Conservation (phyloP, 2,329 filamentous ascomycete genomes). For the Hypoxylon sp. region DNA sequence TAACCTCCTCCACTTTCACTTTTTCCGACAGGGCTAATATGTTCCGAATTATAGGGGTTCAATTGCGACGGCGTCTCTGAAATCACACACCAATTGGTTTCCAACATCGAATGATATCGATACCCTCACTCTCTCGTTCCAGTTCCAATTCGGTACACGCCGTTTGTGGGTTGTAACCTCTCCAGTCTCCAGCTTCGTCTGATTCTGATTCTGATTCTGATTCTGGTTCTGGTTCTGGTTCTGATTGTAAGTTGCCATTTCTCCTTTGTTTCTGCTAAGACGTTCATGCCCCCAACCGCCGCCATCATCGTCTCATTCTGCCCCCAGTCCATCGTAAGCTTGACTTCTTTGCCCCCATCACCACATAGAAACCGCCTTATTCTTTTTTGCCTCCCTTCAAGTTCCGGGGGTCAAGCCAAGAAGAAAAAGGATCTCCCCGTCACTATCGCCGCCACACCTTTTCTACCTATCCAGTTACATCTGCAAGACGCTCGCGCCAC, state of each 20-base stretch:
- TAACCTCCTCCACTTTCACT: conserved; percentile 30
- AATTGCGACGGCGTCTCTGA: conserved; percentile 36
- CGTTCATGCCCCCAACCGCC: conserved; percentile 20
- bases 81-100: conserved; percentile 39
- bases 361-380: not conserved
- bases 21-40: conserved; percentile 42
- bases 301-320: conserved; percentile 35
- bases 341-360: conserved; percentile 1
- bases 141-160: conserved; percentile 25
- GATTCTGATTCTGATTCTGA: too few species aligned
- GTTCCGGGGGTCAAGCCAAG: not conserved
- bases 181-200: conserved; percentile 22
- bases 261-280: conserved; percentile 27
- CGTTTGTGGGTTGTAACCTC: conserved; percentile 26
- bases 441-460: conserved; percentile 24
- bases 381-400: conserved; percentile 14
- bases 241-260: conserved; percentile 26
- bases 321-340: conserved; percentile 15
- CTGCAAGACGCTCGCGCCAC: conserved; percentile 44
- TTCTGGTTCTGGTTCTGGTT: conserved; percentile 22
- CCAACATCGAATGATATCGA: conserved; percentile 42
- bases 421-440: conserved; percentile 7
- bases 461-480: conserved; percentile 28
- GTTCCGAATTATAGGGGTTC: conserved; percentile 42
- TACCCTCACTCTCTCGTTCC: conserved; percentile 6